Evolutionary conservation across 129 eudicot species (phyloP), one percentile per base, ranked within the genome.

Genomic region (Arctium lappa): DNA sequence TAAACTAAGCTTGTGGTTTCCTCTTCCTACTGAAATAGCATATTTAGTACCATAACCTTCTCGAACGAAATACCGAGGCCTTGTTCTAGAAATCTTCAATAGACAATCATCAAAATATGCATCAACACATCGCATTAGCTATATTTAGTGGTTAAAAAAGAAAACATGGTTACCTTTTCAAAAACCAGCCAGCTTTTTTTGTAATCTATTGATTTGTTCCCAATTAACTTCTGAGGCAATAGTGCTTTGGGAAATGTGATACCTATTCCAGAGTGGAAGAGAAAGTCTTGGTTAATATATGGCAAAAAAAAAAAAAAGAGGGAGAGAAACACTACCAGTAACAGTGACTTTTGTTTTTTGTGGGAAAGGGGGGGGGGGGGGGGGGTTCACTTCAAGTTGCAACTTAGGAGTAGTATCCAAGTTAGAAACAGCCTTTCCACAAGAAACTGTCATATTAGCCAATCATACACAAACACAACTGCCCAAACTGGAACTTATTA

Each of bases 1-100:
- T 76, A 69, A 73, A 78, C 82, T 76, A 74, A 77, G 79, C 75
- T 80, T 85, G 46, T 80, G 81, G 83, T 90, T 80, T 81, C 86
- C 86, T 74, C 90, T 78, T 80, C 86, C 89, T n/a, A 69, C 85
- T 72, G 86, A 81, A n/a, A 70, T 48, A 71, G 70, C 78, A 84
- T 63, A 76, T 75, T 66, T 87, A 62, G 86, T 22, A 79, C 78
- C 79, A 79, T 84, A 65, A 78, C 73, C 65, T 73, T 63, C 81
- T 75, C 5, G 80, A 68, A 63, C 39, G 72, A 81, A 70, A 82
- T 42, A 77, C 1, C 42, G 85, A 74, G 31, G 48, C 80, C 74
- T 74, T 73, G 75, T 34, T 78, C 48, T 36, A 42, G 73, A 66
- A 70, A 65, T 87, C 97, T 94, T 74, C 44, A 46, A 11, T 39